phyloP scores from a whole-genome alignment of 1,139 yeast genomes.

The Hansenula sp. region DNA sequence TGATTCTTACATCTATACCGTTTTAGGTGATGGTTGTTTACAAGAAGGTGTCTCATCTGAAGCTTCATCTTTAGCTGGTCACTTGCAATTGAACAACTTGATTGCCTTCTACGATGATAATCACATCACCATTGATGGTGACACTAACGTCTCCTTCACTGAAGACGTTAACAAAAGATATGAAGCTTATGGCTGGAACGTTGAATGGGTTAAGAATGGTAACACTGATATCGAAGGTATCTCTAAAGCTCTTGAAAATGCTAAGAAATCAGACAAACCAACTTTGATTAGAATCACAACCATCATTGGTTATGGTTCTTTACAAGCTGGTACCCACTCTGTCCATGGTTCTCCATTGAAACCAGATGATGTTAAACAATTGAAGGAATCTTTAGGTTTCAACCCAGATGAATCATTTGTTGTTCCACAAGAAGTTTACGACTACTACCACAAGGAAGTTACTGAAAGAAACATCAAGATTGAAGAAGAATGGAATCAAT shows the following conservation, averaged over 20 bases:
- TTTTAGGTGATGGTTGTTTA: conserved; percentile 36
- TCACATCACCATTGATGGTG: conserved; percentile 96
- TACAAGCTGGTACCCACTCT: conserved; percentile 78
- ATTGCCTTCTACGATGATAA: conserved; percentile 33
- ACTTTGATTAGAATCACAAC: conserved; percentile 86
- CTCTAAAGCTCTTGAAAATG: conserved; percentile 66
- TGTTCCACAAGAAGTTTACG: conserved; percentile 82
- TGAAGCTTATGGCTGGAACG: conserved; percentile 95
- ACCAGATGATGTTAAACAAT: conserved; percentile 86
- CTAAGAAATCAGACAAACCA: conserved; percentile 78
- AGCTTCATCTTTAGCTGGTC: conserved; percentile 34
- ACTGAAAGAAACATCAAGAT: conserved; percentile 57
- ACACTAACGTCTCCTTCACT: conserved; percentile 86
- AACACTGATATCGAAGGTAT: conserved; percentile 74
- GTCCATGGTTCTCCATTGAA: conserved; percentile 98
- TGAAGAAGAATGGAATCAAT: conserved; percentile 71
- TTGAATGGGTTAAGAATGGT: conserved; percentile 73
- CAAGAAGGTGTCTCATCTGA: conserved; percentile 36
- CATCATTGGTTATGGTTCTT: conserved; percentile 93
- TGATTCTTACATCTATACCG: conserved; percentile 43
- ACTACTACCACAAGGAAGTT: conserved; percentile 56
- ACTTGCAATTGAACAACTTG: conserved; percentile 30
- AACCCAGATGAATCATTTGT: conserved; percentile 78
- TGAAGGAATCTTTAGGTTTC: conserved; percentile 84
- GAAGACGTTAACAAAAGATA: conserved; percentile 88